Evolutionary conservation across 441 rosid genomes (phyloP), one percentile per base, ranked within the genome.

Genomic region (Pelargonium australe): DNA sequence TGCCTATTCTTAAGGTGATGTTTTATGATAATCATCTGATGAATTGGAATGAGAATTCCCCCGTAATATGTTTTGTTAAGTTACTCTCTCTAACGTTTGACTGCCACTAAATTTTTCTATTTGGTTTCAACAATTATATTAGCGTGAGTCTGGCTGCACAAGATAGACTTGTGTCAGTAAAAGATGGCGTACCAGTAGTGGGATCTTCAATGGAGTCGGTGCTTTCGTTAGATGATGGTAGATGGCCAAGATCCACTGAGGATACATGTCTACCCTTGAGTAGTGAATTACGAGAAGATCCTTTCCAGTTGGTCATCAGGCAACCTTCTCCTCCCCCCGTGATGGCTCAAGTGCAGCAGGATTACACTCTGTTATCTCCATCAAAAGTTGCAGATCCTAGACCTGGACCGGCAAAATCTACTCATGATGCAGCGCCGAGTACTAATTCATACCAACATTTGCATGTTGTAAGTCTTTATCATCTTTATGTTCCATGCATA

Each of bases 311-410:
- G 80, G 92, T 57, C 62, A 57, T 85, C 74, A 86, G 73, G 78
- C 99, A 95, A 80, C 97, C 97, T 49, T 55, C 86, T 65, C 96
- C 99, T 65, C 99, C 97, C 71, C 98, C 97, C 23, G 96, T 95
- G 79, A 93, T 90, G 77, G 95, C 96, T 68, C 80, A 86, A 80
- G 82, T 95, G 64, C 92, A 79, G 78, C 90, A 84, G 72, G 87
- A 80, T 0, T 34, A 55, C 31, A 72, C 93, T 76, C 86, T 84
- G 16, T 89, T 95, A 60, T 83, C 85, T 76, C 93, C 99, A 49
- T 90, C 98, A 51, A 90, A 79, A 85, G 98, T 95, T 69, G 98
- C 99, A 55, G 99, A 95, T 81, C 99, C 98, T 70, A 90, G 99
- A 80, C 99, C 99, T 73, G 98, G 99, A 74, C 98, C 91, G 60